Conservation (phyloP, 2,329 filamentous ascomycete species). For the Sordariomycetes sp. region DNA sequence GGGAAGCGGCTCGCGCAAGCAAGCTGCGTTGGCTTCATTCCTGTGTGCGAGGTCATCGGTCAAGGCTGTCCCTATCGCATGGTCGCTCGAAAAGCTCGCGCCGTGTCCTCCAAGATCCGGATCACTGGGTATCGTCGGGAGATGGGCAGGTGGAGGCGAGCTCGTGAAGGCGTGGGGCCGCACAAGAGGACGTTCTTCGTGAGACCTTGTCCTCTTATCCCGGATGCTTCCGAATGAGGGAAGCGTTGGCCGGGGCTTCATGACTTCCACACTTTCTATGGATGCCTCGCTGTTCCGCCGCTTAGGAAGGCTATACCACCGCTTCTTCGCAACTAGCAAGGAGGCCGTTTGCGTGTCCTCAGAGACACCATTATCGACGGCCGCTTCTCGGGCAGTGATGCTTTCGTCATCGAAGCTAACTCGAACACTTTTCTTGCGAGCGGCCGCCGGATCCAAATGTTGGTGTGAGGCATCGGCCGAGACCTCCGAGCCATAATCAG, state of each 20-base stretch:
- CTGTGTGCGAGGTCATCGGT: constrained; percentile 41
- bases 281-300: constrained; percentile 11
- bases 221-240: constrained; percentile 68
- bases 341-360: constrained; percentile 9
- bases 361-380: constrained; percentile 27
- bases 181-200: constrained; percentile 46
- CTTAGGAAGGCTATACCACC: constrained; percentile 38
- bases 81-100: constrained; percentile 47
- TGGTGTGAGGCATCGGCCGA: not conserved
- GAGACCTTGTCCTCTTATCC: constrained; percentile 44
- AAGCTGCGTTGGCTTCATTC: constrained; percentile 44
- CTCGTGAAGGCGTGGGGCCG: constrained; percentile 30
- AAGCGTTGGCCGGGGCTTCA: constrained; percentile 64
- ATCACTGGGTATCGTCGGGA: constrained; percentile 9
- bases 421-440: constrained; percentile 54
- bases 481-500: constrained; percentile 35
- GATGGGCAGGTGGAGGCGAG: not conserved
- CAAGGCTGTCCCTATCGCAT: constrained; percentile 44
- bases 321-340: constrained; percentile 16
- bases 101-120: constrained; percentile 7
- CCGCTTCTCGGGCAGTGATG: constrained; percentile 40
- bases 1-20: constrained; percentile 54
- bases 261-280: constrained; percentile 38
- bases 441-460: not conserved
- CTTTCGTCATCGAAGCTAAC: constrained; percentile 70